Evolutionary conservation across 306 rosid genomes (phyloP), one percentile per base, ranked within the genome.

Genomic region (Begonia masoniana): DNA sequence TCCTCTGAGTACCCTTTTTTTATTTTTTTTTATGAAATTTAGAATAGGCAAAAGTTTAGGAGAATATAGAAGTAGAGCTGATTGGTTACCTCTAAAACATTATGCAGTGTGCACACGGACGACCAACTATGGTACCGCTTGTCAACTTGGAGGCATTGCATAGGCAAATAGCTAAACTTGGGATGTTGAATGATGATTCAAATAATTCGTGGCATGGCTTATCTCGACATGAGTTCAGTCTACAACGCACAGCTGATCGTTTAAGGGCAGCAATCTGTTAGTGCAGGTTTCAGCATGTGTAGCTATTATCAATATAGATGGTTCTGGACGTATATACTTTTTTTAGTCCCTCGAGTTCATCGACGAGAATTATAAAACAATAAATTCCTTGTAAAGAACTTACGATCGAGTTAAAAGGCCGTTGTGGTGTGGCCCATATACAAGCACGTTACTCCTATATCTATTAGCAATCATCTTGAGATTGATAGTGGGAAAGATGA

Each of bases 91-190:
- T 67, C 63, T 64, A 15, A 48, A 47, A 52, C 12, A 47, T 54
- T 58, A 46, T 64, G 72, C 78, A 86, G 94, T 83, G 99, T 57
- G 99, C 96, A 67, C 99, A 91, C 74, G 96, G 99, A 56, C 73
- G 94, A 62, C 96, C 99, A 12, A 91, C 99, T 36, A 77, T 86
- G 21, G 86, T 69, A 61, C 94, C 99, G 41, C 74, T 91, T 3
- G 95, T 91, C 16, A 79, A 79, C 81, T 60, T 86, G 81, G 95
- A 73, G 73, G 86, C 79, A n/a, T 66, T 91, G 81, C 94, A 72
- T 74, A 74, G 70, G 75, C 88, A 91, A 64, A 63, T 86, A 47
- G 73, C 75, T 61, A 84, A 77, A 75, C 72, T 81, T 62, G 68
- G 72, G 23, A 53, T 59, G 35, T 65, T 52, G 66, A 77, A 48